Base-by-base conservation (phyloP, 1,284 basidiomycete species). In the Ganoderma boninense region DNA sequence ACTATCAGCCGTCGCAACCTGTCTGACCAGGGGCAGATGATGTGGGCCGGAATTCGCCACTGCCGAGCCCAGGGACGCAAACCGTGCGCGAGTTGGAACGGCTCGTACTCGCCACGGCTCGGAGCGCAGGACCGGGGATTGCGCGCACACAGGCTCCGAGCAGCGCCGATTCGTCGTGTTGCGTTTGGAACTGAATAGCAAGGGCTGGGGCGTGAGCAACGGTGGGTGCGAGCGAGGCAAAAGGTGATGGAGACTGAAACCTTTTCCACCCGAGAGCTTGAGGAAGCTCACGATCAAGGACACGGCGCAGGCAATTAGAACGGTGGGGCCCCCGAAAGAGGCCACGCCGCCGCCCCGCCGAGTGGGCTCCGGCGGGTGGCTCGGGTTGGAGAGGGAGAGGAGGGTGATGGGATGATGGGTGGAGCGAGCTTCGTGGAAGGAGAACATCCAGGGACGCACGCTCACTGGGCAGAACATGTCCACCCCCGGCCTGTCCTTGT, bases 391-490 rank as follows among this genome's bases (percentile, higher is more conserved):
- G 62, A 64, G 62, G 62, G 44, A n/a, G 62, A 44, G 29, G 44
- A 16, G 44, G 29, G 32, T 64, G 62, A 64, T 64, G 11, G 44
- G 29, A 6, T 35, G 26, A 52, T 64, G 44, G 52, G 38, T 60
- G 32, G 16, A 7, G 29, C 46, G 57, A 60, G 57, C 57, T 60
- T 60, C 57, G 38, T 60, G 35, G 57, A 60, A 60, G 57, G 8
- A 40, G 57, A 60, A 60, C 35, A 60, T 60, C 57, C 57, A 60
- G 57, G 57, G 57, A 60, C 57, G 57, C 57, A 60, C 57, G 57
- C 35, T 60, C 57, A 60, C 62, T 63, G 46, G 57, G 57, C 57
- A 71, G 49, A 71, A 64, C 67, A 67, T 66, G 65, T 65, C 70
- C 40, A 62, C 7, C 56, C 67, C 64, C 32, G 67, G 70, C 61